Conservation (phyloP, 2,329 filamentous ascomycete species). For the Hypomyces rosellus region DNA sequence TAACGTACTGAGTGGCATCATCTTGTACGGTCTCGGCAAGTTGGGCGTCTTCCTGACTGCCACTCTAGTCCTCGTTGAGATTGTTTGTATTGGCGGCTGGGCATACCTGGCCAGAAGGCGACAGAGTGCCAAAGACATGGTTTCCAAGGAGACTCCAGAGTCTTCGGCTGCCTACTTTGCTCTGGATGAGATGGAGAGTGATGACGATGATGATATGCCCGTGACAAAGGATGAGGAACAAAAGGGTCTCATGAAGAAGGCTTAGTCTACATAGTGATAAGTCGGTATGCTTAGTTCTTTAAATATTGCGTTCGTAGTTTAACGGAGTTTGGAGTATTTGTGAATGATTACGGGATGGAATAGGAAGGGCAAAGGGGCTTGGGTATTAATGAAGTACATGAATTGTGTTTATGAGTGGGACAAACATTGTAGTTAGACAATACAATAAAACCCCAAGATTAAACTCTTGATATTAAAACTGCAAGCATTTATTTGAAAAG, state of each 20-base stretch:
- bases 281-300: not conserved
- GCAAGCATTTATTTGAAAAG: no score
- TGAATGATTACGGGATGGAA: no score
- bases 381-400: no score
- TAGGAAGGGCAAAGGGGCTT: no score
- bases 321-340: no score
- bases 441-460: no score
- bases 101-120: constrained; percentile 3
- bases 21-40: constrained; percentile 8
- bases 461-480: no score
- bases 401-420: no score
- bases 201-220: constrained; percentile 9
- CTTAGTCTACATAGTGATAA: not conserved
- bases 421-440: no score
- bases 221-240: not conserved
- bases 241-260: constrained; percentile 7
- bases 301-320: no score
- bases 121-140: not conserved
- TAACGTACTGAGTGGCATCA: constrained; percentile 9
- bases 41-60: not conserved
- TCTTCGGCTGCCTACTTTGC: constrained; percentile 11
- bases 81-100: constrained; percentile 3
- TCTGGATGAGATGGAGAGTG: constrained; percentile 9
- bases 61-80: constrained; percentile 3
- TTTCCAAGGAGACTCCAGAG: constrained; percentile 6